Evolutionary conservation across 352 stramenopile genomes (phyloP).

Genomic region (Elongisporangium undulatum): DNA sequence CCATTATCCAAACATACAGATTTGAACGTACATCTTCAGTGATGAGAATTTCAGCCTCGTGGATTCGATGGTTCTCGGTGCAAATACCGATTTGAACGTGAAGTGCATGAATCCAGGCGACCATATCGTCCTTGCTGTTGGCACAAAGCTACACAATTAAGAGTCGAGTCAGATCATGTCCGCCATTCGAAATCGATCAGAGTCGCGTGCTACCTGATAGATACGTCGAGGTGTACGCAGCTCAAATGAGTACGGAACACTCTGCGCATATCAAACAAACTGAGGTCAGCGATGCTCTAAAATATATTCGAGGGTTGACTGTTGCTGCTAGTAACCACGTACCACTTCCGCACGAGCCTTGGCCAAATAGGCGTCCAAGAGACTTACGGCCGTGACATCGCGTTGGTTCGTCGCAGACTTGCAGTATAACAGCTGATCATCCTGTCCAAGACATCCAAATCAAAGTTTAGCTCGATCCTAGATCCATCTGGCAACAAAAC

Average conservation of each 20-base stretch:
- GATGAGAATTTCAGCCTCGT: slow-evolving; percentile 82
- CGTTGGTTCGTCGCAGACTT: slow-evolving; percentile 81
- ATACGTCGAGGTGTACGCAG: slow-evolving; percentile 64
- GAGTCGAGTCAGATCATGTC: neutral
- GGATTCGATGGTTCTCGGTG: slow-evolving; percentile 74
- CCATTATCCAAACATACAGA: neutral
- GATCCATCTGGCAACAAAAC: neutral
- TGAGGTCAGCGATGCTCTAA: neutral
- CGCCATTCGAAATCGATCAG: neutral
- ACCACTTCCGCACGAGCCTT: slow-evolving; percentile 77
- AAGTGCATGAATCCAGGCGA: slow-evolving; percentile 75
- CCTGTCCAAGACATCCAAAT: slow-evolving; percentile 11
- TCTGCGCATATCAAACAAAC: slow-evolving; percentile 21
- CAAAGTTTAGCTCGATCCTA: neutral
- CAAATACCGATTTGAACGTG: slow-evolving; percentile 78
- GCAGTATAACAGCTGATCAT: slow-evolving; percentile 82
- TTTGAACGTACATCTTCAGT: slow-evolving; percentile 64
- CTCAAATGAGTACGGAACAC: slow-evolving; percentile 72
- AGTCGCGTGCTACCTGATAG: slow-evolving; percentile 44
- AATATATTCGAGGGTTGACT: neutral
- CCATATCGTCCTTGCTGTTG: slow-evolving; percentile 75
- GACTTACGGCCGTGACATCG: slow-evolving; percentile 76
- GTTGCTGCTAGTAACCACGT: slow-evolving; percentile 7
- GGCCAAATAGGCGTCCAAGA: slow-evolving; percentile 67
- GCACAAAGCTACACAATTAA: slow-evolving; percentile 48